Evolutionary conservation across 768 basidiomycete species (phyloP).

Genomic region (Crucibulum laeve): DNA sequence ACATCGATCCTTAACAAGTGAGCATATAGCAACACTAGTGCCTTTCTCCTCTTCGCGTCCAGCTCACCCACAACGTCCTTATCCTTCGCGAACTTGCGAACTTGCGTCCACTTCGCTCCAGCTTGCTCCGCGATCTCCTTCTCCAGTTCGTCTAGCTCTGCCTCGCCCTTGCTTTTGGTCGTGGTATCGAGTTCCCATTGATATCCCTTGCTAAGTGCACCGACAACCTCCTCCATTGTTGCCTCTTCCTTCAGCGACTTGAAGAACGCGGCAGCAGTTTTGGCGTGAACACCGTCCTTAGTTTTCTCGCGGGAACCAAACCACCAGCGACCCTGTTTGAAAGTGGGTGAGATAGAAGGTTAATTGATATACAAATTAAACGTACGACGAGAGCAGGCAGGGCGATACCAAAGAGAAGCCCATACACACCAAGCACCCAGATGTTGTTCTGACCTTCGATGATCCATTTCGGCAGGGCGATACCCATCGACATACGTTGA

Average conservation of each 20-base stretch:
- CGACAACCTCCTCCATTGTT: conserved; percentile 65
- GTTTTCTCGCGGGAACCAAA: conserved; percentile 87
- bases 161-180: conserved; percentile 16
- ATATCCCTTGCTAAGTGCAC: conserved; percentile 63
- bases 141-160: conserved; percentile 48
- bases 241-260: conserved; percentile 80
- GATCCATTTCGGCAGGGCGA: conserved; percentile 92
- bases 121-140: conserved; percentile 41
- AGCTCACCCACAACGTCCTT: conserved; percentile 28
- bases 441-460: conserved; percentile 88
- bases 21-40: conserved; percentile 76
- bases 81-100: conserved; percentile 36
- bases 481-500: conserved; percentile 92
- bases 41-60: conserved; percentile 40
- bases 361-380: conserved; percentile 5
- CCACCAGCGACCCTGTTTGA: conserved; percentile 88
- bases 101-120: conserved; percentile 51
- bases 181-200: conserved; percentile 47
- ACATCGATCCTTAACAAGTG: conserved; percentile 74
- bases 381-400: conserved; percentile 81
- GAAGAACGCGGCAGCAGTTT: conserved; percentile 86
- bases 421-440: conserved; percentile 88
- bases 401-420: conserved; percentile 78
- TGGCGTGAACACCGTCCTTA: conserved; percentile 83
- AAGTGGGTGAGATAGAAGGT: background rate